These are phyloP conservation scores for Pseudonectria buxi DNA, from an alignment of 2,329 filamentous ascomycete species.

Conservation along the genomic window DNA sequence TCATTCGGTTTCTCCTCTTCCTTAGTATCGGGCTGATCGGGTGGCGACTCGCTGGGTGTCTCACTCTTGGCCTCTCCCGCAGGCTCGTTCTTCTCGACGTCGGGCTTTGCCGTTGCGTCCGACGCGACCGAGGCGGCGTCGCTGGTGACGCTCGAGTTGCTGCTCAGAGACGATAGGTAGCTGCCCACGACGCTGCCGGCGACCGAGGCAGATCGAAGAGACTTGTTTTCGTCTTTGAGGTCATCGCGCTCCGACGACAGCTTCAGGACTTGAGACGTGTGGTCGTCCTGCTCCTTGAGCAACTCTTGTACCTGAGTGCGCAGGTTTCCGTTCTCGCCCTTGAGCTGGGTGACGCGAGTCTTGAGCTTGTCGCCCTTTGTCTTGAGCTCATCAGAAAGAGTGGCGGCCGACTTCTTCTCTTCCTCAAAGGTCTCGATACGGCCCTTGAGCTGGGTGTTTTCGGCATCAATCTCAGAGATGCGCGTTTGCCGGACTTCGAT, in stretches of 20 bases:
- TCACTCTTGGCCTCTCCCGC: constrained; percentile 3
- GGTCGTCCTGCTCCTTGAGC: constrained; percentile 18
- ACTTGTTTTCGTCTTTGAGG: constrained; percentile 17
- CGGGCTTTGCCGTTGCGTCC: constrained; percentile 18
- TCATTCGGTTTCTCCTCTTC: background rate
- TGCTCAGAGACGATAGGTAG: constrained; percentile 12
- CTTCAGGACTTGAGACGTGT: constrained; percentile 15
- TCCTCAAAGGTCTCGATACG: constrained; percentile 17
- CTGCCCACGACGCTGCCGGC: constrained; percentile 16
- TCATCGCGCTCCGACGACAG: constrained; percentile 16
- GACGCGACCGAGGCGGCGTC: constrained; percentile 10
- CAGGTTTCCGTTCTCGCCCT: constrained; percentile 12
- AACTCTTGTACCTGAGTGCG: constrained; percentile 13
- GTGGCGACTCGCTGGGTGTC: constrained; percentile 3
- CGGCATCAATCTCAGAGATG: constrained; percentile 14
- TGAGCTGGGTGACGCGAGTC: constrained; percentile 16
- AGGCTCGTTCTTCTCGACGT: constrained; percentile 8
- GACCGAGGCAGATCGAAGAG: constrained; percentile 13
- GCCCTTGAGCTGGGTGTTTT: constrained; percentile 18
- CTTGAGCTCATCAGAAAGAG: background rate
- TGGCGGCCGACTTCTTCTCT: constrained; percentile 17
- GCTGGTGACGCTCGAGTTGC: constrained; percentile 2
- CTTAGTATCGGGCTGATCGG: constrained; percentile 5
- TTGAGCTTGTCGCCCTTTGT: constrained; percentile 11
- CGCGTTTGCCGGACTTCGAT: constrained; percentile 16